Evolutionary conservation across 352 stramenopile genomes (phyloP).

Genomic region (Phytophthora agathidicida): DNA sequence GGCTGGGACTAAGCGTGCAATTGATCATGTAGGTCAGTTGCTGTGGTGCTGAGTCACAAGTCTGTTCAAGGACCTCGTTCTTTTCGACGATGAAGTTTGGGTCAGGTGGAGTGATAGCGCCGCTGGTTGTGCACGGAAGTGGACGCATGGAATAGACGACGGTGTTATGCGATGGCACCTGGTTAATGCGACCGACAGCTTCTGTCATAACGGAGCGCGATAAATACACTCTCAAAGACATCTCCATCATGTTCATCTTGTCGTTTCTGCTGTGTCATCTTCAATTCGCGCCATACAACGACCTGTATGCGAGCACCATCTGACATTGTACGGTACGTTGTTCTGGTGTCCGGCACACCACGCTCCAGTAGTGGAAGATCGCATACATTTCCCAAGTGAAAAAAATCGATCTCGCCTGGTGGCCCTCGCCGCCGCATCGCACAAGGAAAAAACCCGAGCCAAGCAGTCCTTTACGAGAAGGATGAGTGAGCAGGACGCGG

Average conservation of each 20-base stretch:
- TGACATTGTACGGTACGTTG: background rate
- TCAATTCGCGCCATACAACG: conserved; percentile 2
- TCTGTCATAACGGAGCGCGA: conserved; percentile 10
- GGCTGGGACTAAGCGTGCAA: conserved; percentile 82
- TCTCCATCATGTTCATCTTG: background rate
- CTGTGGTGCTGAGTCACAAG: conserved; percentile 7
- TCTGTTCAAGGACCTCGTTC: conserved; percentile 29
- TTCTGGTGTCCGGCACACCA: conserved; percentile 11
- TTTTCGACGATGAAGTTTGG: conserved; percentile 35
- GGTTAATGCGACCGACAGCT: conserved; percentile 88
- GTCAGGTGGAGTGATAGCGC: conserved; percentile 7
- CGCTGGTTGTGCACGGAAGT: conserved; percentile 19
- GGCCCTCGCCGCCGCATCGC: conserved; percentile 26
- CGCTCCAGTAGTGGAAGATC: conserved; percentile 28
- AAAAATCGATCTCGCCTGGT: conserved; percentile 4
- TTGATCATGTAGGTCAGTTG: conserved; percentile 8
- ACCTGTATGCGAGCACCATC: background rate
- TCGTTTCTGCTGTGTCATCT: background rate
- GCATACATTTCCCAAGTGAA: conserved; percentile 21
- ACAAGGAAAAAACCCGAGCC: conserved; percentile 41
- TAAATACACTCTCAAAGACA: conserved; percentile 35
- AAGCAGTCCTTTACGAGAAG: conserved; percentile 23
- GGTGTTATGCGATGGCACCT: conserved; percentile 93
- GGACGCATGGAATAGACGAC: conserved; percentile 93
- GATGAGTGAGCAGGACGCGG: conserved; percentile 29